phyloP scores from a whole-genome alignment of 495 filamentous ascomycete genomes.

The Cercophora sp. region DNA sequence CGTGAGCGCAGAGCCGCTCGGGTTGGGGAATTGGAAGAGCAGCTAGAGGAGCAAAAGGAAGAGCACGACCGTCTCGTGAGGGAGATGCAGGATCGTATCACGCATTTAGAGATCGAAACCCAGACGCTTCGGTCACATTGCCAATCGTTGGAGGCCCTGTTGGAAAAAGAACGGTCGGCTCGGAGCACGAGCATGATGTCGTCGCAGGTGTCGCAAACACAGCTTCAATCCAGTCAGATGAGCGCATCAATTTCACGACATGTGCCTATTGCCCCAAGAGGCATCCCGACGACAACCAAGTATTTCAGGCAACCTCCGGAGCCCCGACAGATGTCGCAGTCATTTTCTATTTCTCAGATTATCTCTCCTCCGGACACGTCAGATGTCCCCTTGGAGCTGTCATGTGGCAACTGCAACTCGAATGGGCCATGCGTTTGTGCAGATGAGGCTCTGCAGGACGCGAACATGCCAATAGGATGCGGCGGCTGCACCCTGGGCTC shows the following conservation, averaged over 20 bases:
- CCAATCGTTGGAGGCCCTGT: slow-evolving; percentile 36
- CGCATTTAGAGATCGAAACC: slow-evolving; percentile 42
- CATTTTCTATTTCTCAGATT: slow-evolving; percentile 46
- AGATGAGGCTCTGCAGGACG: slow-evolving; percentile 41
- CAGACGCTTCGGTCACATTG: slow-evolving; percentile 40
- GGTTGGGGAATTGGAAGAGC: slow-evolving; percentile 81
- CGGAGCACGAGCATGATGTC: slow-evolving; percentile 11
- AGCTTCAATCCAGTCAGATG: neutral
- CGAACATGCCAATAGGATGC: slow-evolving; percentile 51
- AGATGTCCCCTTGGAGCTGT: slow-evolving; percentile 24
- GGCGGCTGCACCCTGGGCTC: slow-evolving; percentile 55
- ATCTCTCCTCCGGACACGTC: slow-evolving; percentile 42
- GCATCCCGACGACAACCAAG: no score
- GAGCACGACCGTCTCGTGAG: slow-evolving; percentile 44
- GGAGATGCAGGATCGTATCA: slow-evolving; percentile 43
- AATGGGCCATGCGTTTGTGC: slow-evolving; percentile 51
- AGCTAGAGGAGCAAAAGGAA: slow-evolving; percentile 61
- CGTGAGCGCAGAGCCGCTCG: slow-evolving; percentile 80
- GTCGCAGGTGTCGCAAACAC: slow-evolving; percentile 17
- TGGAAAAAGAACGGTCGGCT: slow-evolving; percentile 39
- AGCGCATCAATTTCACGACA: slow-evolving; percentile 9
- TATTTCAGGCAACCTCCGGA: no score
- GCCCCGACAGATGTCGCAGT: slow-evolving; percentile 19
- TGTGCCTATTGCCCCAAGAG: slow-evolving; percentile 19
- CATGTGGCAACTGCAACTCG: slow-evolving; percentile 50